Base-by-base conservation (phyloP, 2,329 filamentous ascomycete species). In the Endothia cerciana region DNA sequence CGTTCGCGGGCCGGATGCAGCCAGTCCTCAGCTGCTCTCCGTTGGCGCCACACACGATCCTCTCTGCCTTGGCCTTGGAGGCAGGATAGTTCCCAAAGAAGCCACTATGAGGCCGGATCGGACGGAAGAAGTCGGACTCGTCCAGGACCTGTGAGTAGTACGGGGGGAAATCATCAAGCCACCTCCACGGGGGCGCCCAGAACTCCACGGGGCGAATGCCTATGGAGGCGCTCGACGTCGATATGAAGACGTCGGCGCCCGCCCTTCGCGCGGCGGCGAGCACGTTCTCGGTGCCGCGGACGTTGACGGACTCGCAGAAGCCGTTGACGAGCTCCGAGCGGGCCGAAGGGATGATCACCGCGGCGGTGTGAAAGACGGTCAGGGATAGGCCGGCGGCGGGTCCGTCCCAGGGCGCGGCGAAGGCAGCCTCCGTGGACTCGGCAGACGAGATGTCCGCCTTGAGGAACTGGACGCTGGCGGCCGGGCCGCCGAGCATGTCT, bases 301-400 rank as follows among this genome's bases (percentile, higher is more conserved):
- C 73, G 62, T 85, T 85, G 67, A 85, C 78, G 25, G 77, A 74
- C 65, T 76, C 74, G 62, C 78, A 76, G 40, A 76, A 73, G 3
- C 74, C 75, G 57, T 80, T 80, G 25, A 79, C 78, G 2, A 73
- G 72, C 67, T 72, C 70, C 22, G 78, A 76, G 43, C 82, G 79
- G 56, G 84, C 81, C 0, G 74, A 75, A 0, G 80, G 74, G 7
- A 78, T 73, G 62, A 85, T 85, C 36, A 79, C 73, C 3, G 82
- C 83, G 11, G 82, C 83, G 3, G 66, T 86, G 74, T 87, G 85
- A 70, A 84, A 86, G 17, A 87, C 84, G 0, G 84, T 86, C 30
- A 87, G 74, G 1, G 85, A 84, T 3, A 82, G 76, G 4, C 73
- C 57, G 5, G 79, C 75, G 5, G 80, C 76, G 1, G 73, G 72